phyloP scores from a whole-genome alignment of 345 rosid species.

The Syzygium aromaticum region DNA sequence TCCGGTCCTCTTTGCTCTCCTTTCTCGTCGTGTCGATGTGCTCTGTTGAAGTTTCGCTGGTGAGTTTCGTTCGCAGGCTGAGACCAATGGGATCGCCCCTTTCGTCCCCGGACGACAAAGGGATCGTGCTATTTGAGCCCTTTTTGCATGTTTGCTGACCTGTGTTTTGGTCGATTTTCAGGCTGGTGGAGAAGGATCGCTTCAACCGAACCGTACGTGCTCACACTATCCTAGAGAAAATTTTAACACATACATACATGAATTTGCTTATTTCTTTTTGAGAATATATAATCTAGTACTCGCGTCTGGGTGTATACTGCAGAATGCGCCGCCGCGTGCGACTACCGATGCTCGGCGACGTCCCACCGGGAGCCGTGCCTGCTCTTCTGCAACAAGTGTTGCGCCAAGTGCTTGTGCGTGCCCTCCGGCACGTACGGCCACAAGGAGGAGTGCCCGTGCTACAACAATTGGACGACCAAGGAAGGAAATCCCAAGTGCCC shows the following conservation, averaged over 20 bases:
- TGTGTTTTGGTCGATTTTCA: neutral
- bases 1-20: neutral
- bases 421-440: conserved; percentile 8
- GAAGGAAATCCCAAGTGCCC: conserved; percentile 7
- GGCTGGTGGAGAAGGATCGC: conserved; percentile 5
- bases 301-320: too few species aligned
- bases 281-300: neutral
- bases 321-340: conserved; percentile 1
- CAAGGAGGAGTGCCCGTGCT: conserved; percentile 11
- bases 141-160: neutral
- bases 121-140: neutral
- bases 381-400: conserved; percentile 3
- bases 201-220: neutral
- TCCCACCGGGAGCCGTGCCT: neutral
- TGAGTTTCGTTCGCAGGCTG: neutral
- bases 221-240: neutral
- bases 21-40: conserved; percentile 2
- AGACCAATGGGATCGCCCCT: neutral
- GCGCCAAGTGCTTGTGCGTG: conserved; percentile 1
- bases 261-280: neutral
- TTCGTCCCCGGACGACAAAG: neutral
- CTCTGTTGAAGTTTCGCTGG: neutral
- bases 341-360: neutral
- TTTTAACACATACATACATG: neutral
- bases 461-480: conserved; percentile 8